A percentile compares a stretch with the other conserved stretches of the same genome.
These are phyloP conservation scores for Pseudogymnoascus sp. DNA, from an alignment of 2,329 filamentous ascomycete species.

Conservation along the genomic window DNA sequence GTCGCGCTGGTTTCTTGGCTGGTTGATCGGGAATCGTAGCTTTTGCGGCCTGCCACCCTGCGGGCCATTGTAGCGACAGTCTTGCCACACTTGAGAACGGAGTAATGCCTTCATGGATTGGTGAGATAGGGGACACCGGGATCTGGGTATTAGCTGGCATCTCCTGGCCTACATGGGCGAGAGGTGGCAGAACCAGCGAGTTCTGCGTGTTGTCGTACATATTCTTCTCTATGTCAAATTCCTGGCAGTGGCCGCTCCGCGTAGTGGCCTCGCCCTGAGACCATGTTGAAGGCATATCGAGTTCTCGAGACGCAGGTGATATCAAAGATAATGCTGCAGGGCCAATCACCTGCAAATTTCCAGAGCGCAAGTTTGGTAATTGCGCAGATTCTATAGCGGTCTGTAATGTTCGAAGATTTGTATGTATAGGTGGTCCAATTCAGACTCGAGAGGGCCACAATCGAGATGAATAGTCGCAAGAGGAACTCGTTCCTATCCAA, in stretches of 20 bases:
- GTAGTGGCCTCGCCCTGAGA: conserved; percentile 14
- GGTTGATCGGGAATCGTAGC: conserved; percentile 4
- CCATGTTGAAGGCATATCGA: conserved; percentile 22
- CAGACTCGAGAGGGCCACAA: background rate
- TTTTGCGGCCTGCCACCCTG: conserved; percentile 7
- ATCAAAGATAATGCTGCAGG: conserved; percentile 6
- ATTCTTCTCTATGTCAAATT: conserved; percentile 32
- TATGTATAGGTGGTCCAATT: background rate
- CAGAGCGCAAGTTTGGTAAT: background rate
- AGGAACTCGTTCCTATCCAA: conserved; percentile 11
- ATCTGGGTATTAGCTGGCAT: conserved; percentile 19
- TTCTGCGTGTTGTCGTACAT: conserved; percentile 25
- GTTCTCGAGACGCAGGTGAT: conserved; percentile 1
- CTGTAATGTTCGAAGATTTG: background rate
- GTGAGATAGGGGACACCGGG: conserved; percentile 22
- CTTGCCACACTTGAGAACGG: conserved; percentile 24
- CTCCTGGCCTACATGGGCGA: conserved; percentile 21
- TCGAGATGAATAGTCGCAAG: conserved; percentile 6
- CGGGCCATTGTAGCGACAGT: conserved; percentile 23
- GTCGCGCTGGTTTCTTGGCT: conserved; percentile 11
- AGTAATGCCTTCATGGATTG: conserved; percentile 29
- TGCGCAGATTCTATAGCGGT: background rate
- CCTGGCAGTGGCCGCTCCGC: conserved; percentile 13
- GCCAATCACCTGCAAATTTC: background rate
- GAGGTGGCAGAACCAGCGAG: conserved; percentile 21